Evolutionary conservation across 768 basidiomycete species (phyloP), one percentile per base, ranked within the genome.

Genomic region (Phaeolepiota aurea): DNA sequence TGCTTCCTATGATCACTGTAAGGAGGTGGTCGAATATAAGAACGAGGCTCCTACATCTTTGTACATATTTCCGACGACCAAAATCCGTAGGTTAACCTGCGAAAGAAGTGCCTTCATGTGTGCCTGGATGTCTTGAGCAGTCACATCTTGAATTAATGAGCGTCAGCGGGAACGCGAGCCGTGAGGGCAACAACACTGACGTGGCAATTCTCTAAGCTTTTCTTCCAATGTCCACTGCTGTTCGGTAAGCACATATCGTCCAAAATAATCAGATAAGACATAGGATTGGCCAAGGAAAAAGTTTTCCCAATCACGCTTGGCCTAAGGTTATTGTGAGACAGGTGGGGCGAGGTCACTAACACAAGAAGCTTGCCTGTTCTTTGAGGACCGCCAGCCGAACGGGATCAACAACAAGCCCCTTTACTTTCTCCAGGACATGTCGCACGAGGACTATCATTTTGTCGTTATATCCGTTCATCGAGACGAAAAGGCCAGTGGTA

Each of bases 401-500:
- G n/a, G 74, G 63, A 49, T 77, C 69, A 20, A 93, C 68, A 48
- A 72, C 64, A 37, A 91, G 63, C 18, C 62, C 63, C 56, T 75
- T 82, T 46, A 83, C 65, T 48, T 77, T 79, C 45, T 81, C 75
- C 32, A 93, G 55, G 39, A 97, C 75, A 45, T 80, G 71, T 50
- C 80, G 64, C 4, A 81, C 71, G 28, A 98, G 72, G 2, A 85
- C 77, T 4, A 76, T 64, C 47, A 89, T 66, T 61, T 94, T 97
- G 62, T 98, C 92, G 54, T 91, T 93, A 64, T 96, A 98, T 4
- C 96, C 96, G 34, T 69, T 73, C 40, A 89, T 65, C 2, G 71
- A 65, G 33, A 96, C 59, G 31, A 66, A 74, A 36, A 96, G 56
- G 1, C 87, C 87, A 10, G 79, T 79, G 2, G 69, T 66, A 47